Conservation (phyloP, 257 asterid genomes). For the Nicotiana noctiflora region DNA sequence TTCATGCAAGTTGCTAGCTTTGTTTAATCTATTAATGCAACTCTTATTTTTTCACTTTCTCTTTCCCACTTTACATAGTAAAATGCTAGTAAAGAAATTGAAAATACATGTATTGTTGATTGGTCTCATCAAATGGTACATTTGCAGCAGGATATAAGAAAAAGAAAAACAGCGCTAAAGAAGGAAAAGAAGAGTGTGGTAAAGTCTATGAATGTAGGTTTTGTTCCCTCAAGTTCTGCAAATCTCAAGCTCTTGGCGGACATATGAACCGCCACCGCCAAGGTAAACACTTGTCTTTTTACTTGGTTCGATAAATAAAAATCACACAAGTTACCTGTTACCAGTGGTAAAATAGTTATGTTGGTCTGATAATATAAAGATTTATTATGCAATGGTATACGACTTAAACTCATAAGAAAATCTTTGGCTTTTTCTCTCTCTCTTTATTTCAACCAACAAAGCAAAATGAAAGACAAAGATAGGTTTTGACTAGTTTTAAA, state of each 20-base stretch:
- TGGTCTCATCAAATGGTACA: constrained; percentile 33
- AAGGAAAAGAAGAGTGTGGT: constrained; percentile 41
- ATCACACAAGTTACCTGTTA: no score
- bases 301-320: not conserved
- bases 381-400: no score
- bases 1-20: not conserved
- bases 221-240: constrained; percentile 98
- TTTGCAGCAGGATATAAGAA: constrained; percentile 41
- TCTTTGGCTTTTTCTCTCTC: no score
- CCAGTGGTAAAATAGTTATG: no score
- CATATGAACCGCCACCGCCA: constrained; percentile 99
- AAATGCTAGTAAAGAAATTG: not conserved
- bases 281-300: constrained; percentile 36
- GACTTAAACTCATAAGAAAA: no score
- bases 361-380: no score
- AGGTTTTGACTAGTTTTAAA: not conserved
- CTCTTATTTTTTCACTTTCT: not conserved
- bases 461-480: no score
- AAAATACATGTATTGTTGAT: not conserved
- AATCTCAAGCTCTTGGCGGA: constrained; percentile 99
- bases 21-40: not conserved
- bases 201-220: constrained; percentile 97
- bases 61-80: no score
- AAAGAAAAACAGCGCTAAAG: constrained; percentile 82
- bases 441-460: no score